A percentile compares a stretch with the other conserved stretches of the same genome.
Conservation (phyloP, 257 asterid genomes). For the Handroanthus guayacan region DNA sequence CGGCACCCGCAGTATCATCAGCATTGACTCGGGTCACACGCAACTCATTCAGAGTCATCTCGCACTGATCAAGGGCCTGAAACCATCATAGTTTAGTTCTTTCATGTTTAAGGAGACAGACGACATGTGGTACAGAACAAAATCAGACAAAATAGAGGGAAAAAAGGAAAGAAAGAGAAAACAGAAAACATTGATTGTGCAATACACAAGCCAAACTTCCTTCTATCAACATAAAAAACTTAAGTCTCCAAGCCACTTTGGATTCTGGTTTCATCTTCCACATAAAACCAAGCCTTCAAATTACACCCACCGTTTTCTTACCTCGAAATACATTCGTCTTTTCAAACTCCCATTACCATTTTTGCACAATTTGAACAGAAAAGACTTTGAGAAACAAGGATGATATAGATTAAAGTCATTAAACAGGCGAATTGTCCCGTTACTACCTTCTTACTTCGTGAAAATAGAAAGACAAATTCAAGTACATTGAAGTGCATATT, state of each 20-base stretch:
- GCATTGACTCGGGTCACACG: conserved; percentile 58
- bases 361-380: neutral
- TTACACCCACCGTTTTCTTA: neutral
- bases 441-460: neutral
- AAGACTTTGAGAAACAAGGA: neutral
- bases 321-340: neutral
- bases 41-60: conserved; percentile 52
- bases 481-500: neutral
- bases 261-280: neutral
- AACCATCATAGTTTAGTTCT: conserved; percentile 4
- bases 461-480: neutral
- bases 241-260: neutral
- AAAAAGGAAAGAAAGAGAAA: neutral
- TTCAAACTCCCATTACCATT: neutral
- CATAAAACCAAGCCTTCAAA: neutral
- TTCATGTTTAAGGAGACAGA: neutral
- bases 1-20: conserved; percentile 79
- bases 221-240: conserved; percentile 16
- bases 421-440: conserved; percentile 3
- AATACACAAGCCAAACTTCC: neutral
- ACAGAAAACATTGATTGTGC: neutral
- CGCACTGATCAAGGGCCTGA: conserved; percentile 82
- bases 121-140: neutral
- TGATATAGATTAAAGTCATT: conserved; percentile 3
- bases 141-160: neutral